These are phyloP conservation scores for Neurospora tetrasperma DNA, from an alignment of 495 filamentous ascomycete genomes.

Conservation along the genomic window DNA sequence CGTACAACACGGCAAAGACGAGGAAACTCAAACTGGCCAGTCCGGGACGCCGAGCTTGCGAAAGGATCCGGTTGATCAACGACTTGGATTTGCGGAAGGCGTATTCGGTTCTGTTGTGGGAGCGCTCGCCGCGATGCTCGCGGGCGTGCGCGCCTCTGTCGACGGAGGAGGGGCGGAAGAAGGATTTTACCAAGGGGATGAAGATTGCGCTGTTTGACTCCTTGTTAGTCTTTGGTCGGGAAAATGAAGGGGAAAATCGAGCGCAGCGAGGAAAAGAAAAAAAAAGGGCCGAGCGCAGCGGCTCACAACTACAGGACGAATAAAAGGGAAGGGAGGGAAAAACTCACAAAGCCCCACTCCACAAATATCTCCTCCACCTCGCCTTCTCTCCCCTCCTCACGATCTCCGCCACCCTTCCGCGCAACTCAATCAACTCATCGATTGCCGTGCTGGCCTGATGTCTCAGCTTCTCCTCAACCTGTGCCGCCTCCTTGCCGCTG, in stretches of 20 bases:
- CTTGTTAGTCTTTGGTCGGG: no score
- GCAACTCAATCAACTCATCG: slow-evolving; percentile 22
- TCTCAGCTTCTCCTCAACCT: slow-evolving; percentile 23
- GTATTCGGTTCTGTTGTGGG: slow-evolving; percentile 28
- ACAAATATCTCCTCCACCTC: slow-evolving; percentile 32
- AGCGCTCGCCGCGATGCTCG: no score
- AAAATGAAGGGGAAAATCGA: background rate
- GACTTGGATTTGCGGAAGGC: slow-evolving; percentile 34
- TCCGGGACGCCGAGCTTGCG: slow-evolving; percentile 24
- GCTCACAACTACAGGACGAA: no score
- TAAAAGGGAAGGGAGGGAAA: background rate
- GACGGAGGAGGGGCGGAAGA: slow-evolving; percentile 28
- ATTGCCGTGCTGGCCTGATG: slow-evolving; percentile 25
- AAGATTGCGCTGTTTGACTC: slow-evolving; percentile 24
- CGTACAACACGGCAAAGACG: slow-evolving; percentile 36
- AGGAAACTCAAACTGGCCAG: slow-evolving; percentile 36
- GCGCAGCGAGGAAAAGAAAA: background rate
- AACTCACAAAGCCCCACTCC: slow-evolving; percentile 33
- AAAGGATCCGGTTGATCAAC: slow-evolving; percentile 31
- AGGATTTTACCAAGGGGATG: slow-evolving; percentile 30
- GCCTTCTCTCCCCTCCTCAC: slow-evolving; percentile 24
- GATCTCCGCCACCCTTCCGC: slow-evolving; percentile 21
- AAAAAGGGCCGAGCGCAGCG: background rate
- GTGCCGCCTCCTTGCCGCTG: slow-evolving; percentile 6
- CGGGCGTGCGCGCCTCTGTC: slow-evolving; percentile 9